Evolutionary conservation across 805 yeast genomes (phyloP).

Genomic region (Saccharomycopsis capsularis): DNA sequence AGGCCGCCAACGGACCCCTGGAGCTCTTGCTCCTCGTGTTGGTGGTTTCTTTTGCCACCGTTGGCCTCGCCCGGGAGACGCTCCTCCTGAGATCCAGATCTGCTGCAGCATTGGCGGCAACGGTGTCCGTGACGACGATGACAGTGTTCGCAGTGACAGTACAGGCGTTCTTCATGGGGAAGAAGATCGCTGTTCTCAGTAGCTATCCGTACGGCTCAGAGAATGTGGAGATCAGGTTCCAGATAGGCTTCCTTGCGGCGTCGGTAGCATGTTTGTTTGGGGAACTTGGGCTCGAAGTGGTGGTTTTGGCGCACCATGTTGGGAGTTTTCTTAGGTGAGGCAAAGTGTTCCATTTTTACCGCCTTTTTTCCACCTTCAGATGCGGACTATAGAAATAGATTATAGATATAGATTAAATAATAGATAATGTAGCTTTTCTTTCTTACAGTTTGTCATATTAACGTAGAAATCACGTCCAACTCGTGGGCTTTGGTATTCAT

Average conservation of each 20-base stretch:
- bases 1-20: neutral
- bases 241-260: slow-evolving; percentile 2
- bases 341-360: too few species aligned
- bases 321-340: too few species aligned
- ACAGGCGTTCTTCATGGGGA: neutral
- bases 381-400: too few species aligned
- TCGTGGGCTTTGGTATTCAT: too few species aligned
- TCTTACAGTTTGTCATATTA: too few species aligned
- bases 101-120: neutral
- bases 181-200: neutral
- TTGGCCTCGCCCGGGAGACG: neutral
- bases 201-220: neutral
- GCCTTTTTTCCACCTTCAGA: too few species aligned
- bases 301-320: neutral
- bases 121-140: neutral
- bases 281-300: neutral
- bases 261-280: neutral
- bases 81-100: neutral
- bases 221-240: slow-evolving; percentile 7
- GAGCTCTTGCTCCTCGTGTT: neutral
- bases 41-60: neutral
- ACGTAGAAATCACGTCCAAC: too few species aligned
- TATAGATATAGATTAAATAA: too few species aligned
- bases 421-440: too few species aligned
- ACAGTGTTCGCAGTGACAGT: neutral